phyloP scores from a whole-genome alignment of 1,284 basidiomycete genomes.

The Naganishia sp. region DNA sequence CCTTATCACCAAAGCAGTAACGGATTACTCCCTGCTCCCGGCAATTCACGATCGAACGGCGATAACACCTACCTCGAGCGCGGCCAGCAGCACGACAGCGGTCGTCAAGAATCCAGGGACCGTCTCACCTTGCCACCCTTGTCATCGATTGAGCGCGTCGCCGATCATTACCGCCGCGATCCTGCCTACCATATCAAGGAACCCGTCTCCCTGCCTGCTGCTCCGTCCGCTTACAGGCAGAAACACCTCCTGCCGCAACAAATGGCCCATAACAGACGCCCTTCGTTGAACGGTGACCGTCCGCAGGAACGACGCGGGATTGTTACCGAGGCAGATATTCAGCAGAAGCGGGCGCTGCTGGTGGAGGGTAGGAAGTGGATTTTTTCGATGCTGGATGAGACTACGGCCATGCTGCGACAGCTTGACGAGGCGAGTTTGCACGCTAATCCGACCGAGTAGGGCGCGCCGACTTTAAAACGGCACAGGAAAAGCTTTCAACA shows the following conservation, averaged over 20 bases:
- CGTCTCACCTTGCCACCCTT: slow-evolving; percentile 22
- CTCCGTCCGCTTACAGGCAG: not conserved
- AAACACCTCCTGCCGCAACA: not conserved
- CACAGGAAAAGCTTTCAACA: not conserved
- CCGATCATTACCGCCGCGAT: slow-evolving; percentile 21
- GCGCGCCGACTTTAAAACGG: not conserved
- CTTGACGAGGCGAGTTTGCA: slow-evolving; percentile 29
- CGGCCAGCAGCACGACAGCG: not conserved
- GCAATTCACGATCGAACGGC: not conserved
- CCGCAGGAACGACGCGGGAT: not conserved
- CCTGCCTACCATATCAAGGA: slow-evolving; percentile 9
- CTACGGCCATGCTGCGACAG: slow-evolving; percentile 30
- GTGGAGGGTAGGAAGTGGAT: slow-evolving; percentile 33
- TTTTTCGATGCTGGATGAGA: slow-evolving; percentile 32
- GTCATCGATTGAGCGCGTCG: slow-evolving; percentile 18
- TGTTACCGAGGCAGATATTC: slow-evolving; percentile 25
- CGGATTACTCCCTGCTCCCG: not conserved
- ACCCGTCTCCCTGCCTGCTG: slow-evolving; percentile 12
- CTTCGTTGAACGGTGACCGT: not conserved
- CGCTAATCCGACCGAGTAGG: slow-evolving; percentile 2
- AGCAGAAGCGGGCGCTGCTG: slow-evolving; percentile 26
- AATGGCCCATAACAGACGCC: not conserved
- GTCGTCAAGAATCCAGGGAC: not conserved
- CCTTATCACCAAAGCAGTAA: not conserved
- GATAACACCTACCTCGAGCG: not conserved